Evolutionary conservation across 2,329 filamentous ascomycete genomes (phyloP), one percentile per base, ranked within the genome.

Genomic region (Penicillium concentricum): DNA sequence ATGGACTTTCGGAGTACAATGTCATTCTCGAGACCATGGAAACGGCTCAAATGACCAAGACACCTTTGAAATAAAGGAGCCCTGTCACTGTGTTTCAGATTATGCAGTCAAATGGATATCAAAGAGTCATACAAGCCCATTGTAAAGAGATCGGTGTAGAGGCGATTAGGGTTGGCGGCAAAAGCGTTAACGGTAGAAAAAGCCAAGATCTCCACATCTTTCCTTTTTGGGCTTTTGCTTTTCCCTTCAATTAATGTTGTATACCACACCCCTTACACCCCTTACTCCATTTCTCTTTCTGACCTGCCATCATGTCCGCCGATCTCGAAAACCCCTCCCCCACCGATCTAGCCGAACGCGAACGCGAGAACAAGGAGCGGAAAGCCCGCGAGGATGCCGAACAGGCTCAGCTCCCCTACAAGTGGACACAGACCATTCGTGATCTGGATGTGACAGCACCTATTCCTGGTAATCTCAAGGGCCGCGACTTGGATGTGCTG

Each of bases 371-470:
- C 68, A 79, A 79, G 61, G 84, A 84, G 66, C 80, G 80, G 63
- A 82, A 82, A 68, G 87, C 86, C 60, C 87, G 88, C 73, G 92
- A 99, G 79, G 81, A 84, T 55, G 89, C 87, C 67, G 94, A 99
- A 79, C 94, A 99, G 80, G 89, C 87, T 41, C 85, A 88, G 24
- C 87, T 99, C 41, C 94, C 94, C 0, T 99, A 99, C 86, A 94
- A 95, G 79, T 99, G 94, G 94, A 89, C 84, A 12, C 94, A 99
- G 79, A 92, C 89, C 24, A 96, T 99, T 73, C 83, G 82, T 66
- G 94, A 97, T 71, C 79, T 97, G 59, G 91, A 96, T 71, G 78
- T 97, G 68, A 88, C 83, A 49, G 83, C 95, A 57, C 80, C 84
- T 28, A 86, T 99, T 0, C 89, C 93, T 0, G 88, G 83, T 24